Percentiles rank a stretch among this genome's conserved stretches.
phyloP scores from a whole-genome alignment of 371 early-diverging fungal species.

The Entomophthora muscae region DNA sequence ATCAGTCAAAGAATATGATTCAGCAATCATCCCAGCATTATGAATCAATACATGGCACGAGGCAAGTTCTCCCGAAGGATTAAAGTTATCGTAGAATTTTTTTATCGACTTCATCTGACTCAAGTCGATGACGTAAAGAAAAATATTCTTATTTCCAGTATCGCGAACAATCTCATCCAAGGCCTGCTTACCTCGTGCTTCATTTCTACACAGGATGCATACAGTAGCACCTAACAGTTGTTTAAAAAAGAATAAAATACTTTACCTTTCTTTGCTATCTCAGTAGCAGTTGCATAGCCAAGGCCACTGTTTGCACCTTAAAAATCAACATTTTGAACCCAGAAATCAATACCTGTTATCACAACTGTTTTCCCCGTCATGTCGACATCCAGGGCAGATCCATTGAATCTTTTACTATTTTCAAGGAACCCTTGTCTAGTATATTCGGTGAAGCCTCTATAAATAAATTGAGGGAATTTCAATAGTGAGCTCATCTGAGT shows the following conservation, averaged over 20 bases:
- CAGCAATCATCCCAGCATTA: conserved; percentile 9
- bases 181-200: conserved; percentile 8
- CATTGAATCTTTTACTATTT: background rate
- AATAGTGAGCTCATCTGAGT: no score
- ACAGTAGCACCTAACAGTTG: background rate
- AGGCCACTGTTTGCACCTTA: conserved; percentile 8
- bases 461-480: background rate
- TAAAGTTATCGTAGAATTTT: background rate
- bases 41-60: conserved; percentile 4
- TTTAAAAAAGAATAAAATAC: background rate
- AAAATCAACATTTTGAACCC: background rate
- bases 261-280: conserved; percentile 5
- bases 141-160: background rate
- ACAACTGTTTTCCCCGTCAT: background rate
- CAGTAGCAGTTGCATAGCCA: conserved; percentile 6
- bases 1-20: background rate
- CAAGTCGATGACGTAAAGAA: background rate
- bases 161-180: background rate
- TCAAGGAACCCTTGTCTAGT: background rate
- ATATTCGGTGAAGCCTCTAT: background rate
- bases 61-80: background rate
- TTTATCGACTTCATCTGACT: background rate
- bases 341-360: background rate
- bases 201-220: conserved; percentile 6
- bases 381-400: background rate